A percentile compares a stretch with the other conserved stretches of the same genome.
These are phyloP conservation scores for Anethum foeniculum DNA, from an alignment of 140 eudicot species.

Conservation along the genomic window DNA sequence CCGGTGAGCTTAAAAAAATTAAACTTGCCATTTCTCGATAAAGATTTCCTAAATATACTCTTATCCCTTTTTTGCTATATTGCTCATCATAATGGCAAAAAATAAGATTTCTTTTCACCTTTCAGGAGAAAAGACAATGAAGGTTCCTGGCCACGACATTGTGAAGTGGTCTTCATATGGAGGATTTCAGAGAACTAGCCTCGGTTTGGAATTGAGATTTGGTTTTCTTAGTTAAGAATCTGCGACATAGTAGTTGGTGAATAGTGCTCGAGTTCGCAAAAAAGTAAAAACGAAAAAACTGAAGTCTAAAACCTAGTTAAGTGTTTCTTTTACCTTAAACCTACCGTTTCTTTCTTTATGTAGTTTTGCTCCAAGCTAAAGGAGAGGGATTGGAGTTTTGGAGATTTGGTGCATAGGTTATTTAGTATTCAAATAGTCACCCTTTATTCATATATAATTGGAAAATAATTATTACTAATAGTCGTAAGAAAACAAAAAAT, in stretches of 20 bases:
- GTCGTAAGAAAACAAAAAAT: too few species aligned
- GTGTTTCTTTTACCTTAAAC: not conserved
- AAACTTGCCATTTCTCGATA: not conserved
- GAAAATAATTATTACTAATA: too few species aligned
- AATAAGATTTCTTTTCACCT: not conserved
- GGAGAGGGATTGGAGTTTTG: not conserved
- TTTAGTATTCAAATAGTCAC: too few species aligned
- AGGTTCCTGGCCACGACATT: not conserved
- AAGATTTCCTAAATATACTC: not conserved
- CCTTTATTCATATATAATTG: too few species aligned
- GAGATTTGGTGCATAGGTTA: too few species aligned
- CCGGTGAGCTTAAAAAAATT: not conserved
- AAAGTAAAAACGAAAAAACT: too few species aligned
- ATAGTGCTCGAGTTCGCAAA: not conserved
- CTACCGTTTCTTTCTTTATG: not conserved
- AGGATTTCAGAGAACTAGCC: not conserved
- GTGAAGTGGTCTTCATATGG: not conserved
- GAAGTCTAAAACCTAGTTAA: not conserved
- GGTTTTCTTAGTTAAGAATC: not conserved
- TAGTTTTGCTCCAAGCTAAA: not conserved
- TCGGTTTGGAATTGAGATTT: not conserved
- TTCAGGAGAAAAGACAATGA: not conserved
- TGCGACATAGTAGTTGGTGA: not conserved
- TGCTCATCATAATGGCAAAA: not conserved
- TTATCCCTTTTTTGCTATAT: not conserved